phyloP scores from a whole-genome alignment of 2,329 filamentous ascomycete genomes.

The Aspergillus floridensis region DNA sequence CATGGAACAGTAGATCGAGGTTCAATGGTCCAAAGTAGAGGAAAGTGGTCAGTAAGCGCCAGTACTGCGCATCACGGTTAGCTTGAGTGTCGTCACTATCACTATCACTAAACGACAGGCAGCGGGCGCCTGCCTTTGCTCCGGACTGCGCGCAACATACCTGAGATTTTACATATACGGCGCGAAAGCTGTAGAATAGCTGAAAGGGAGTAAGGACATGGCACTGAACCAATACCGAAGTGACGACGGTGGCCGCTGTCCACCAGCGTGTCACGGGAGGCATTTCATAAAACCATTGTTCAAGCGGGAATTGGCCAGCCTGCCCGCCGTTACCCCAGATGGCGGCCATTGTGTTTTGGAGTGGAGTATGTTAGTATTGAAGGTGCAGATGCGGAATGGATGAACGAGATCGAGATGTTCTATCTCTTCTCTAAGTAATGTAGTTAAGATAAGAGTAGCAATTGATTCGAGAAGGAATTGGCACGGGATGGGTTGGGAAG shows the following conservation, averaged over 20 bases:
- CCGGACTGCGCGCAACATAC: slow-evolving; percentile 52
- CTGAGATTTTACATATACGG: slow-evolving; percentile 89
- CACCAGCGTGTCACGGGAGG: slow-evolving; percentile 94
- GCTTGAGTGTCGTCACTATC: slow-evolving; percentile 4
- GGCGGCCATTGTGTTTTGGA: slow-evolving; percentile 38
- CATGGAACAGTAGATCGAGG: slow-evolving; percentile 91
- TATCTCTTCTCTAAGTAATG: too few species aligned
- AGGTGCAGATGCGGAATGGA: too few species aligned
- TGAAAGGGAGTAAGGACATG: slow-evolving; percentile 90
- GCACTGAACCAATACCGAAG: slow-evolving; percentile 87
- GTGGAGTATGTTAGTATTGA: background rate
- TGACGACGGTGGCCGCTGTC: slow-evolving; percentile 88
- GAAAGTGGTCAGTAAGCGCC: slow-evolving; percentile 94
- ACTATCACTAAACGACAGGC: too few species aligned
- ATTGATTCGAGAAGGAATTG: background rate
- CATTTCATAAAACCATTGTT: slow-evolving; percentile 99
- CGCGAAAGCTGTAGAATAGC: slow-evolving; percentile 92
- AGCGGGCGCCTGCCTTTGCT: background rate
- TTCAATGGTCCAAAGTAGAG: slow-evolving; percentile 95
- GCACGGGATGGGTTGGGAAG: background rate
- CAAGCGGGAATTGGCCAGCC: slow-evolving; percentile 69
- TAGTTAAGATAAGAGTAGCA: too few species aligned
- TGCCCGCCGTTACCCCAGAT: slow-evolving; percentile 46
- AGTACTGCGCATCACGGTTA: slow-evolving; percentile 63
- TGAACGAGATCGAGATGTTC: too few species aligned